These are phyloP conservation scores for Oryza glumipatula DNA, from an alignment of 176 grass and related monocot species.

Conservation along the genomic window DNA sequence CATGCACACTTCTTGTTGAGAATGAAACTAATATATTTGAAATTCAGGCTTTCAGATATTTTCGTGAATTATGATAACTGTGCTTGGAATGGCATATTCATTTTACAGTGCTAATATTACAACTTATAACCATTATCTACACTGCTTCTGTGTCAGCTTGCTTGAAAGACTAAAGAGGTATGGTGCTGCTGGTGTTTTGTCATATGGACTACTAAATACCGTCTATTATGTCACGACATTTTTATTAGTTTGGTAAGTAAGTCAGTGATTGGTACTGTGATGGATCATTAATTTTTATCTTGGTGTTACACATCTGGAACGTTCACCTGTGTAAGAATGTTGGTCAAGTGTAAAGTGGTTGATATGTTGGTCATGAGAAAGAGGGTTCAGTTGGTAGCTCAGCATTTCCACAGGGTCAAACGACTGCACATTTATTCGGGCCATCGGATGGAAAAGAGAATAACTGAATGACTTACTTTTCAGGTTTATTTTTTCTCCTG, in stretches of 20 bases:
- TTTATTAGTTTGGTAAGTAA: constrained; percentile 94
- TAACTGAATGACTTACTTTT: constrained; percentile 26
- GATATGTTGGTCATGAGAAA: constrained; percentile 13
- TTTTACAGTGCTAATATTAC: neutral
- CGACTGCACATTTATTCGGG: neutral
- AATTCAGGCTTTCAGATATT: neutral
- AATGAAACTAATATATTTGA: neutral
- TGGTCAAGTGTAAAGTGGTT: neutral
- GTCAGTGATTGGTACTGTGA: constrained; percentile 20
- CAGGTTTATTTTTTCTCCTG: constrained; percentile 93
- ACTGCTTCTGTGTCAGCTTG: constrained; percentile 47
- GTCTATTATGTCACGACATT: constrained; percentile 86
- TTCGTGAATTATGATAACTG: constrained; percentile 1
- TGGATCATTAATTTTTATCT: neutral
- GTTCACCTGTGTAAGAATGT: constrained; percentile 11
- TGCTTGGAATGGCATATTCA: neutral
- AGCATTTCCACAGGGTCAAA: constrained; percentile 2
- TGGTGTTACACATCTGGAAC: constrained; percentile 9
- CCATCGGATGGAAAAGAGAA: constrained; percentile 6
- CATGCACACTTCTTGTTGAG: constrained; percentile 15
- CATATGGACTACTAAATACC: constrained; percentile 96
- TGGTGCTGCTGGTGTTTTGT: constrained; percentile 82
- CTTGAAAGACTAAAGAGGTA: constrained; percentile 85
- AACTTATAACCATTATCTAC: neutral
- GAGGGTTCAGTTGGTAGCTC: neutral